Base-by-base conservation (phyloP, 1,284 basidiomycete species). In the Puccinia triticina region DNA sequence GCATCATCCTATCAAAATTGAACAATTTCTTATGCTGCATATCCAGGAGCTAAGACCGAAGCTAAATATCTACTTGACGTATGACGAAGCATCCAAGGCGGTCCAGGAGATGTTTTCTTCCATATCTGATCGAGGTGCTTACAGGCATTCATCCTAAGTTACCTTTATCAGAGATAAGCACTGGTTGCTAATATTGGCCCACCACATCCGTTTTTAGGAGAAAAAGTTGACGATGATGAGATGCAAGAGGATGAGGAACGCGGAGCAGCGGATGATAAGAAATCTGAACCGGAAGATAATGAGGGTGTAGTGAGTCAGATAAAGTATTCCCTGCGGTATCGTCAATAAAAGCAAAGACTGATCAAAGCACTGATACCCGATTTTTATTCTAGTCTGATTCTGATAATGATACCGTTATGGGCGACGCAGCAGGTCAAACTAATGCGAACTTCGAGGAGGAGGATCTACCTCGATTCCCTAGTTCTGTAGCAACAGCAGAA, bases 101-200 rank as follows among this genome's bases (percentile, higher is more conserved):
- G 93, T 98, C 0, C 96, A 98, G 85, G 93, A 94, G 83, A 92
- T 98, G 90, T 91, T 96, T 84, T 92, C 78, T 29, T 46, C 66
- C 2, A 80, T 57, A 23, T 46, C 53, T 57, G 66, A 80, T 21
- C 50, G 67, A 53, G 78, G 78, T 40, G 21, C 46, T 61, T 32
- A 59, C n/a, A 53, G 71, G 14, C 29, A 46, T 64, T 32, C 37
- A 43, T 11, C 4, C 18, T n/a, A 23, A 21, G 29, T 43, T 57
- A 32, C 57, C 26, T 66, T 34, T 29, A 11, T 11, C 7, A 21
- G 26, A n/a, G n/a, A 55, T 21, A 46, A 23, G 7, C 3, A 71
- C 43, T 55, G 37, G n/a, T 26, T 72, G 32, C 18, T 59, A 57
- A 46, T 46, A 40, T 40, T 73, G 37, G 8, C 34, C 67, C 29